A percentile compares a stretch with the other conserved stretches of the same genome.
Evolutionary conservation across 2,329 filamentous ascomycete species (phyloP).

Genomic region (Epichloe elymi): DNA sequence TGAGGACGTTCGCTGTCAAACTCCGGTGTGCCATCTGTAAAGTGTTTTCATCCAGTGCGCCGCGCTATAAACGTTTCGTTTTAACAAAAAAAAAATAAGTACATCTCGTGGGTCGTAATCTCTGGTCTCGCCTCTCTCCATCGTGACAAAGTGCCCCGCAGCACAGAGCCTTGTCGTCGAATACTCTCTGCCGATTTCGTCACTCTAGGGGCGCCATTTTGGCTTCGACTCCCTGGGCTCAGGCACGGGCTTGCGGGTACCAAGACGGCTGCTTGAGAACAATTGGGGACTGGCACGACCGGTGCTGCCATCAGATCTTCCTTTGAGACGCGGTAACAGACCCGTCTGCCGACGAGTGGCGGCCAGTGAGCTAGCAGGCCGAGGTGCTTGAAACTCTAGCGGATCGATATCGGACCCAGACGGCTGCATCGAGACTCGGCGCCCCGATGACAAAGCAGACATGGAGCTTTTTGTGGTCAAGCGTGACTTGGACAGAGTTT

Average conservation of each 20-base stretch:
- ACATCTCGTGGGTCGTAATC: not conserved
- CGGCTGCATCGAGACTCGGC: slow-evolving; percentile 42
- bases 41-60: slow-evolving; percentile 8
- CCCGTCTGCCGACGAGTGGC: slow-evolving; percentile 35
- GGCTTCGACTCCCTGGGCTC: slow-evolving; percentile 32
- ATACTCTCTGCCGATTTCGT: not conserved
- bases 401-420: slow-evolving; percentile 20
- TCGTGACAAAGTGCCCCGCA: not conserved
- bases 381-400: slow-evolving; percentile 20
- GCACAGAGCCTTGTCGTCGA: not conserved
- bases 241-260: slow-evolving; percentile 27
- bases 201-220: slow-evolving; percentile 30
- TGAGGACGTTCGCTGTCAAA: not conserved
- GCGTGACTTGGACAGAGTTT: slow-evolving; percentile 30
- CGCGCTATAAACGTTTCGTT: slow-evolving; percentile 8
- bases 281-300: slow-evolving; percentile 38
- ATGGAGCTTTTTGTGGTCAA: slow-evolving; percentile 31
- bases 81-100: not conserved
- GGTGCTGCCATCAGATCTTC: slow-evolving; percentile 19
- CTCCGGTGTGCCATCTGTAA: not conserved
- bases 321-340: slow-evolving; percentile 36
- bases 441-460: slow-evolving; percentile 26
- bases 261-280: slow-evolving; percentile 27
- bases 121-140: not conserved
- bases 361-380: slow-evolving; percentile 45